Base-by-base conservation (phyloP, 768 basidiomycete species). In the Boletus reticulatus region DNA sequence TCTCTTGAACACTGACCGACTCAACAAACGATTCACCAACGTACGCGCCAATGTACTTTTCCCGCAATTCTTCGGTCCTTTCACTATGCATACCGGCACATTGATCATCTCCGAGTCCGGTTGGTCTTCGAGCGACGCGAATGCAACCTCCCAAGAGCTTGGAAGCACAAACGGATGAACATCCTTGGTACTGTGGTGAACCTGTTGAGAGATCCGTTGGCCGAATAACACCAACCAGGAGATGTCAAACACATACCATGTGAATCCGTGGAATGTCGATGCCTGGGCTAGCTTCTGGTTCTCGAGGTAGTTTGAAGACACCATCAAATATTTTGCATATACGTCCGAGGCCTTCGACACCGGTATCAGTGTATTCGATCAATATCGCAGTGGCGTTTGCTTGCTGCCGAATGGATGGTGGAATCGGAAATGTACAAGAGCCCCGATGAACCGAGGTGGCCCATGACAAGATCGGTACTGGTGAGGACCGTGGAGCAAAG, bases 31-130 rank as follows among this genome's bases (percentile, higher is more conserved):
- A 65, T 97, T 97, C 16, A 89, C 66, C 14, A 92, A 67, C 2
- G 83, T 83, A 51, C 89, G 76, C 1, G 89, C 84, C 63, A 98
- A 88, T 0, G 92, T 92, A 57, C 93, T 96, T 71, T 99, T 99
- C 0, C 96, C 95, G 9, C 84, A 80, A 48, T 90, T 86, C 70
- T 92, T 95, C 1, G 90, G 82, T 1, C 96, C 96, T 65, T 87
- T 92, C 20, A 98, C 79, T 3, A 97, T 65, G 57, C 78, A 85
- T 0, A 87, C 72, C 0, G 73, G 67, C 0, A 72, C 67, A 4
- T 55, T 53, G 13, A 20, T 71, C 53, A 43, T 63, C 52, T 49
- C 63, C 8, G 36, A 50, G 10, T 52, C 47, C 24, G 48, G 38
- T 2, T 34, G n/a, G 36, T 51, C 29, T 27, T 43, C 46, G n/a